Base-by-base conservation (phyloP, 2,329 filamentous ascomycete species). In the Trichoderma afroharzianum region DNA sequence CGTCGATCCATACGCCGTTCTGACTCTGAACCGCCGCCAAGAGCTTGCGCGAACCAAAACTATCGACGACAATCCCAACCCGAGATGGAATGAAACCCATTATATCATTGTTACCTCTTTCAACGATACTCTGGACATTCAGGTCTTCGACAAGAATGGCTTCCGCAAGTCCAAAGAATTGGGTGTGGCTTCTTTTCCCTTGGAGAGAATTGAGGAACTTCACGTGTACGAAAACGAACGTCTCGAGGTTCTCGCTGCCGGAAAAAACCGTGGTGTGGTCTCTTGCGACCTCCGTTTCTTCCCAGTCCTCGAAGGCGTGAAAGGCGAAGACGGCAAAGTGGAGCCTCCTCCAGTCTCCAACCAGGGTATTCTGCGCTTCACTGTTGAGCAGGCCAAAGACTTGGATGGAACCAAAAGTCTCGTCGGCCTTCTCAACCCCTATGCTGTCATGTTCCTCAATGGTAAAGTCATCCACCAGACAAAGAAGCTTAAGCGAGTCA, bases 141-240 rank as follows among this genome's bases (percentile, higher is more conserved):
- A 92, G 70, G 81, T 97, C 33, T 97, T 91, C 77, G 96, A 99
- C 81, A 98, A 91, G 87, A 99, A 99, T 77, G 96, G 98, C 71
- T 93, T 93, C 81, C 91, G 96, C 75, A 99, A 98, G 83, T 95
- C 98, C 83, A 98, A 98, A 84, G 94, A 98, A 80, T 88, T 99
- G 62, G 96, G 95, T 68, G 88, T 90, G 26, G 94, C 94, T 1
- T 94, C 92, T 0, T 99, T 99, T 80, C 85, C 90, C 7, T 85
- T 99, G 36, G 95, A 98, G 75, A 88, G 91, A 73, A 83, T 99
- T 0, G 93, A 97, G 80, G 88, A 92, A 67, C 84, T 94, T 24
- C 83, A 88, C 26, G 92, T 94, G 64, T 90, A 94, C 74, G 95
- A 98, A 79, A 97, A 97, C 76, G 85, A 97, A 77, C 89, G 91